phyloP scores from a whole-genome alignment of 768 basidiomycete species.

The Lentinula aciculospora region DNA sequence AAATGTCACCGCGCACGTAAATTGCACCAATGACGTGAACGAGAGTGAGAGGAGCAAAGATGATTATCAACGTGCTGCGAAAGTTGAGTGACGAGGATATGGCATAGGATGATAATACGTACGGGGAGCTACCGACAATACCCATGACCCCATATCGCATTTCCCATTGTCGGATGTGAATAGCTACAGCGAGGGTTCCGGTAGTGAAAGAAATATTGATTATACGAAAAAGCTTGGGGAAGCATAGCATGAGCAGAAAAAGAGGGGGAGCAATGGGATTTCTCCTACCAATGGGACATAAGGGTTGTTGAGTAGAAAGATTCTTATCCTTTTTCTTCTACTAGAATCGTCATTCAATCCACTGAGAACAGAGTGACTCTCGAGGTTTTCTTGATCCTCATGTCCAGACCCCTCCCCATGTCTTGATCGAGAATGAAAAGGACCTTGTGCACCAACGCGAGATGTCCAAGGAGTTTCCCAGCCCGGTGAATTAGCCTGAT shows the following conservation, averaged over 20 bases:
- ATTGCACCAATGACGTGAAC: constrained; percentile 82
- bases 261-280: neutral
- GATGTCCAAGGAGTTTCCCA: constrained; percentile 70
- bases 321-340: constrained; percentile 45
- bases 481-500: constrained; percentile 54
- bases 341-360: constrained; percentile 17
- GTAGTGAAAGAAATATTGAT: constrained; percentile 81
- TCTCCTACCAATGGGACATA: constrained; percentile 72
- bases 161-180: constrained; percentile 65
- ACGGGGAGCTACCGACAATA: constrained; percentile 80
- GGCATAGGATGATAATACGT: constrained; percentile 21
- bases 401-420: constrained; percentile 22
- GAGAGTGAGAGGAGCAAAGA: constrained; percentile 79
- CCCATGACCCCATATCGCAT: constrained; percentile 47
- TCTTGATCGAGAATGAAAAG: constrained; percentile 21
- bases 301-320: constrained; percentile 66
- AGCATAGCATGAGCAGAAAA: constrained; percentile 10
- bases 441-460: constrained; percentile 33
- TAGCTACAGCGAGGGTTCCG: constrained; percentile 72
- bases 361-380: constrained; percentile 11
- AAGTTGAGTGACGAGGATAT: neutral
- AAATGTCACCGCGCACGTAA: constrained; percentile 52
- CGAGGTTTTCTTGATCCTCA: constrained; percentile 18
- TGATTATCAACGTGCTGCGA: constrained; percentile 70
- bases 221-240: constrained; percentile 68